phyloP scores from a whole-genome alignment of 768 basidiomycete species.

The Boletus barrowsii region DNA sequence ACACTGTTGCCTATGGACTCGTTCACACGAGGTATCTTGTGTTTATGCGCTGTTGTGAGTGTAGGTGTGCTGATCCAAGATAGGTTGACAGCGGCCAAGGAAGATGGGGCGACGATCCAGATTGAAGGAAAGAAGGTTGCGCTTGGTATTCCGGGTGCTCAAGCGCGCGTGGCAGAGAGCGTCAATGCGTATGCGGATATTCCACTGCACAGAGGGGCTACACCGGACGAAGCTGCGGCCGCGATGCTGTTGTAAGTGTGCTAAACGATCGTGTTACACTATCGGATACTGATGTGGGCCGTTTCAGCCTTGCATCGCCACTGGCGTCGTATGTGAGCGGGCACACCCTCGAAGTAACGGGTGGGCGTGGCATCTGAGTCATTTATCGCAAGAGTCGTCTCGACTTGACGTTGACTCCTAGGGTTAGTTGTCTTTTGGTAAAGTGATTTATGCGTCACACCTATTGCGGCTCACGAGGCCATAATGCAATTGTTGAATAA shows the following conservation, averaged over 20 bases:
- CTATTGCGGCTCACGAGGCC: background rate
- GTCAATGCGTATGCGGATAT: conserved; percentile 45
- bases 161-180: conserved; percentile 35
- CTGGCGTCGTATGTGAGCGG: conserved; percentile 78
- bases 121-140: conserved; percentile 83
- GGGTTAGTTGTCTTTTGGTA: background rate
- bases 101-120: conserved; percentile 69
- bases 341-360: conserved; percentile 82
- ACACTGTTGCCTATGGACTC: conserved; percentile 75
- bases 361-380: conserved; percentile 67
- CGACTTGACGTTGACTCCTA: background rate
- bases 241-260: conserved; percentile 70
- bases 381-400: background rate
- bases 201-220: conserved; percentile 67
- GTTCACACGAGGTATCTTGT: conserved; percentile 65
- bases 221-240: conserved; percentile 73
- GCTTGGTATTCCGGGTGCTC: conserved; percentile 69
- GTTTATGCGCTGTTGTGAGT: background rate
- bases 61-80: conserved; percentile 1
- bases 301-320: conserved; percentile 66
- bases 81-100: conserved; percentile 78
- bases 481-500: background rate
- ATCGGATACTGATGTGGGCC: conserved; percentile 3
- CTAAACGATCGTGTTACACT: background rate
- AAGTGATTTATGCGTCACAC: background rate